These are phyloP conservation scores for Exophiala bonariae DNA, from an alignment of 2,329 filamentous ascomycete genomes.

Conservation along the genomic window DNA sequence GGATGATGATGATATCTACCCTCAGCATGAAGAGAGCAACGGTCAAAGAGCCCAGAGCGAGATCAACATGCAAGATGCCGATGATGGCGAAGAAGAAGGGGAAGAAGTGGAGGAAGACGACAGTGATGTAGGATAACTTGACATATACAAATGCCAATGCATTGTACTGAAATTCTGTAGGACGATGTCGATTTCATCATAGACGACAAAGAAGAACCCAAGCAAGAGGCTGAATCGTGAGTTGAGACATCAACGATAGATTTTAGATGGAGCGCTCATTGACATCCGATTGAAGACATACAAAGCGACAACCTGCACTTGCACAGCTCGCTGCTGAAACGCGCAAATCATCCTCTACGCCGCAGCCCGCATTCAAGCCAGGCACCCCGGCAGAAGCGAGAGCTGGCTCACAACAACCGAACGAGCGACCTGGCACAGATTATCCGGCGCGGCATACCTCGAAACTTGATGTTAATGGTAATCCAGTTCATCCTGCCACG, in stretches of 20 bases:
- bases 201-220: conserved; percentile 45
- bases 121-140: conserved; percentile 35
- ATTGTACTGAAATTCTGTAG: conserved; percentile 30
- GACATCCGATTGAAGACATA: conserved; percentile 13
- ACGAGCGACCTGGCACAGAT: conserved; percentile 57
- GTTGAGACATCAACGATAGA: conserved; percentile 13
- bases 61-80: conserved; percentile 31
- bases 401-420: conserved; percentile 33
- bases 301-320: conserved; percentile 39
- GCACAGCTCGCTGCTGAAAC: conserved; percentile 37
- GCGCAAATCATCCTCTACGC: conserved; percentile 38
- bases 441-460: conserved; percentile 72
- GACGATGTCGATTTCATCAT: conserved; percentile 53
- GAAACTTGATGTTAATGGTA: conserved; percentile 73
- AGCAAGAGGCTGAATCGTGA: conserved; percentile 38
- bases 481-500: conserved; percentile 71
- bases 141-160: conserved; percentile 33
- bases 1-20: conserved; percentile 28
- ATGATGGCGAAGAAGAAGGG: conserved; percentile 28
- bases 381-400: conserved; percentile 23
- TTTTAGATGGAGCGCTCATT: too few relatives aligned
- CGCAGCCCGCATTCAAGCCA: conserved; percentile 31
- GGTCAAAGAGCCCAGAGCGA: conserved; percentile 15
- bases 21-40: conserved; percentile 18
- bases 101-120: conserved; percentile 34